Evolutionary conservation across 2,329 filamentous ascomycete genomes (phyloP), one percentile per base, ranked within the genome.

Genomic region (Aspergillus tanneri): DNA sequence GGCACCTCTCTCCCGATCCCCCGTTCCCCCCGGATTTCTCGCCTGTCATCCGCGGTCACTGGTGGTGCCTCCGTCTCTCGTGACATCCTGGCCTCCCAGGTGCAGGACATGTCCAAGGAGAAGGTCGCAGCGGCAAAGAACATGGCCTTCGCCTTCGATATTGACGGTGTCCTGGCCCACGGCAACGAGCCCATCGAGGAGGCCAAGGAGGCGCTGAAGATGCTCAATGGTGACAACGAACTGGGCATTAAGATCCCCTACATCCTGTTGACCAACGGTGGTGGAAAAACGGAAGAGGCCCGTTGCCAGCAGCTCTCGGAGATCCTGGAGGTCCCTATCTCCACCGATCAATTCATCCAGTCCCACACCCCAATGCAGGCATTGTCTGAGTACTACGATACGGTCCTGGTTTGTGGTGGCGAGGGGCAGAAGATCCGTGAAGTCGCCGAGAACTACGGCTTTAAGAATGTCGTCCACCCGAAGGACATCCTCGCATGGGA

Each of bases 331-430:
- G 78, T 78, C 61, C 83, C 83, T 43, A 81, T 88, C 67, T 80
- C 76, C 43, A 85, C 81, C 28, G 84, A 87, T 49, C 85, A 88
- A 66, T 90, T 89, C 76, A 88, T 88, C 64, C 85, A 88, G 69
- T 85, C 83, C 1, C 85, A 88, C 76, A 88, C 85, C 3, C 85
- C 85, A 57, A 89, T 89, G 86, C 84, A 84, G 50, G 86, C 86
- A 37, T 72, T 89, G 60, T 74, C 85, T 18, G 85, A 88, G 68
- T 89, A 89, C 77, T 89, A 88, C 76, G 79, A 82, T 59, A 88
- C 85, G 2, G 85, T 90, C 27, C 77, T 90, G 3, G 86, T 89
- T 3, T 83, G 88, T 30, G 86, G 86, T 67, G 86, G 86, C 60
- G 86, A 89, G 65, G 85, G 84, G 48, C 88, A 85, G 74, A 82